phyloP scores from a whole-genome alignment of 2,329 filamentous ascomycete genomes.

The Talaromyces sp. region DNA sequence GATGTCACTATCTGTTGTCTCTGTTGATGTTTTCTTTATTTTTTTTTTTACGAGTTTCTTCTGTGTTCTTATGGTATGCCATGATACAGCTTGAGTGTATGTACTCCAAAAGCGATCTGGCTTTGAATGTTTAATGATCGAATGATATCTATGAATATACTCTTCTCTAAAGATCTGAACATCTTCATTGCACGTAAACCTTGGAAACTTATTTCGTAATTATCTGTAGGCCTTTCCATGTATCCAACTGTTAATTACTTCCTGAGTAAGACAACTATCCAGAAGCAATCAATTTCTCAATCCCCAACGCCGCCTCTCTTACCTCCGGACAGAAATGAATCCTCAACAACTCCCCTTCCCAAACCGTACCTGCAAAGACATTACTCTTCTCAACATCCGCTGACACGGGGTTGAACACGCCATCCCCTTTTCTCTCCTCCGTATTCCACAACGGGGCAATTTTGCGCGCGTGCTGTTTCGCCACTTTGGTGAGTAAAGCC shows the following conservation, averaged over 20 bases:
- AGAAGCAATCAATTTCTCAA: constrained; percentile 56
- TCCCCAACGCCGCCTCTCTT: constrained; percentile 64
- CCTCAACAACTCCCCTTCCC: constrained; percentile 86
- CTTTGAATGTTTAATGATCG: constrained; percentile 15
- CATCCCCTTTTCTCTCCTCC: constrained; percentile 88
- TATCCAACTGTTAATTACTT: too few relatives aligned
- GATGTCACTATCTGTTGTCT: neutral
- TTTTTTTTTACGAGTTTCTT: constrained; percentile 19
- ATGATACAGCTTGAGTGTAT: constrained; percentile 12
- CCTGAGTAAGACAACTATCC: neutral
- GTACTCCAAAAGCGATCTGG: constrained; percentile 11
- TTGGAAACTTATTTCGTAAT: too few relatives aligned
- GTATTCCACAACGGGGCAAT: constrained; percentile 87
- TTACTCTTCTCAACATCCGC: constrained; percentile 79
- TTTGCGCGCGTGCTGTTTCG: constrained; percentile 76
- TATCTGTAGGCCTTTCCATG: too few relatives aligned
- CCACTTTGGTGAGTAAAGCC: constrained; percentile 71
- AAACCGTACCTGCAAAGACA: constrained; percentile 83
- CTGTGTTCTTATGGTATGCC: constrained; percentile 14
- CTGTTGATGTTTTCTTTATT: constrained; percentile 7
- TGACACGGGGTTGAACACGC: constrained; percentile 71
- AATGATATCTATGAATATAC: constrained; percentile 18
- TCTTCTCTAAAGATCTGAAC: neutral
- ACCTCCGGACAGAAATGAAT: constrained; percentile 85
- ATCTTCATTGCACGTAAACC: neutral